phyloP scores from a whole-genome alignment of 2,329 filamentous ascomycete genomes.

The Pyrenochaeta sp. region DNA sequence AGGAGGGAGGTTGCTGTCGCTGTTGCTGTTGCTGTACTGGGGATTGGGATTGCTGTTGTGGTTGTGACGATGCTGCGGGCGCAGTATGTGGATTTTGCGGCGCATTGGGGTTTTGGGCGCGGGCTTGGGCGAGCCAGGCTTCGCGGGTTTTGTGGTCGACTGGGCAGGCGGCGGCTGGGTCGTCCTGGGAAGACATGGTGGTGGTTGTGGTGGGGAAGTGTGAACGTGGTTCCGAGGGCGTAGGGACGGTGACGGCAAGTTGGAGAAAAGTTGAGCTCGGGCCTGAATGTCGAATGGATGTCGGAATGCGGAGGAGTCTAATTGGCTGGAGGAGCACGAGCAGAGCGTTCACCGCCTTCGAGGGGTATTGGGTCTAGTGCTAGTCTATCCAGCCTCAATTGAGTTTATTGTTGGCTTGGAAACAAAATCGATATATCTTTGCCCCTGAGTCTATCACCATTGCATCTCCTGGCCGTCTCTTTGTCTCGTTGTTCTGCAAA shows the following conservation, averaged over 20 bases:
- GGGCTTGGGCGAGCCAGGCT: slow-evolving; percentile 80
- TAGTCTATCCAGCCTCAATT: slow-evolving; percentile 4
- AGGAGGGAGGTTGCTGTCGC: no score
- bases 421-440: neutral
- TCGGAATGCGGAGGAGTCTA: slow-evolving; percentile 22
- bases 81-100: slow-evolving; percentile 25
- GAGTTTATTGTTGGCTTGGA: neutral
- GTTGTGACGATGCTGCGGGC: slow-evolving; percentile 15
- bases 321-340: slow-evolving; percentile 23
- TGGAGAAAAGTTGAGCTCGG: slow-evolving; percentile 34
- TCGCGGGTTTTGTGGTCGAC: slow-evolving; percentile 90
- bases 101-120: slow-evolving; percentile 47
- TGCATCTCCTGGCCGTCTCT: neutral
- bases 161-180: slow-evolving; percentile 67
- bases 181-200: slow-evolving; percentile 40
- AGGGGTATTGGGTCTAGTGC: slow-evolving; percentile 8
- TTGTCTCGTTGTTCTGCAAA: slow-evolving; percentile 1
- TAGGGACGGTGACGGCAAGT: slow-evolving; percentile 26
- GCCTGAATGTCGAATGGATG: slow-evolving; percentile 10
- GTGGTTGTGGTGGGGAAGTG: slow-evolving; percentile 5
- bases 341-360: slow-evolving; percentile 19
- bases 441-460: neutral
- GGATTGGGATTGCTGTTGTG: slow-evolving; percentile 23
- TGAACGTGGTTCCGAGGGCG: slow-evolving; percentile 9
- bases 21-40: no score